Evolutionary conservation across 805 yeast genomes (phyloP), one percentile per base, ranked within the genome.

Genomic region (Metschnikowia borealis): DNA sequence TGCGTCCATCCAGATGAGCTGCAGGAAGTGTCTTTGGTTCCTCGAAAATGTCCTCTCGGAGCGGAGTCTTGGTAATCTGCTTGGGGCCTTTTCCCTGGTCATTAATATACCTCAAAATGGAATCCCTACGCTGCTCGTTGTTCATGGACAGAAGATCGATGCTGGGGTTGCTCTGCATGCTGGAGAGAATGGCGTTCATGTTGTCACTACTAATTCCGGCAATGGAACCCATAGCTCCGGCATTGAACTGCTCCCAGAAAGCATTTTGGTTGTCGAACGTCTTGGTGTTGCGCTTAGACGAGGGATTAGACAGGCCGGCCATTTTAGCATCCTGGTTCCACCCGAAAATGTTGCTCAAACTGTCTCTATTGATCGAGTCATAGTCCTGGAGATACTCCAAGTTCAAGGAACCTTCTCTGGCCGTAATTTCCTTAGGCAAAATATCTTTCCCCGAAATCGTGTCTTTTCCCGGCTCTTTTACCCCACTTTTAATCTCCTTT

Each of bases 41-140:
- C 26, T 66, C 68, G 52, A 72, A 72, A 18, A 72, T 72, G 49
- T 72, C 76, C 51, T 72, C 75, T 39, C 71, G 54, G 38, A 72
- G 61, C 14, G 63, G 63, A 2, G 71, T 60, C 17, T 47, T 47
- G 38, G 48, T 39, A 31, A 17, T 54, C 15, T 53, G 50, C 35
- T 55, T 50, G 8, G 49, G 37, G 44, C 49, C 31, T 49, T 49
- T 53, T 38, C 66, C 68, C 50, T 63, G 72, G 48, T 70, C 75
- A 53, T 57, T 70, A 32, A 73, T 60, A 13, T 66, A 56, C 50
- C 71, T 72, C 46, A 72, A 56, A 5, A 73, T 66, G 2, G 75
- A 69, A 48, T 70, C 72, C 49, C 77, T 56, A 40, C 77, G 63
- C 54, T 72, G 73, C 50, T 70, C 71, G 42, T 65, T 61, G 51